phyloP scores from a whole-genome alignment of 768 basidiomycete species.

The Suillus plorans region DNA sequence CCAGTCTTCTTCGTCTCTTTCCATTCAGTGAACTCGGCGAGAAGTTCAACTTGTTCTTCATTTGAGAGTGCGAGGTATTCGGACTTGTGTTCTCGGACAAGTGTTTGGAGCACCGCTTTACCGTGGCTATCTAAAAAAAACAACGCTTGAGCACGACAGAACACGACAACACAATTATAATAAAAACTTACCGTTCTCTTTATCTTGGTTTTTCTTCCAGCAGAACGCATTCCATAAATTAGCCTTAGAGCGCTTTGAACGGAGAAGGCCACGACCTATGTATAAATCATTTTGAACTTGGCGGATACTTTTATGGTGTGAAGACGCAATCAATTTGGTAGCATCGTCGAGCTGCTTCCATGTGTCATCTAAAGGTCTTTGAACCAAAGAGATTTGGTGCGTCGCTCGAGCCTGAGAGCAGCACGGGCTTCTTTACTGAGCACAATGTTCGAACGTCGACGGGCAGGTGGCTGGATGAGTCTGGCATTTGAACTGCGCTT shows the following conservation, averaged over 20 bases:
- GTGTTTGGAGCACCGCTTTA: background rate
- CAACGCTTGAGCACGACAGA: background rate
- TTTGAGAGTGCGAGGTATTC: background rate
- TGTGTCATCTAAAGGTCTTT: slow-evolving; percentile 4
- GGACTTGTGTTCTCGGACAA: background rate
- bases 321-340: background rate
- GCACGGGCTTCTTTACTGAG: slow-evolving; percentile 9
- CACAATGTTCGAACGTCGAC: background rate
- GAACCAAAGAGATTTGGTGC: background rate
- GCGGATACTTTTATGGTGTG: slow-evolving; percentile 10
- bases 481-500: background rate
- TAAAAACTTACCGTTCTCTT: background rate
- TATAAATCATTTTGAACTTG: slow-evolving; percentile 8
- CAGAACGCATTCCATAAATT: slow-evolving; percentile 12
- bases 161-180: background rate
- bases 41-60: background rate
- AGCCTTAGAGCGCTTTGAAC: background rate
- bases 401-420: background rate
- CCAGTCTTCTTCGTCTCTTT: background rate
- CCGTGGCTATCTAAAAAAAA: background rate
- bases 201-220: slow-evolving; percentile 10
- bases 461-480: background rate
- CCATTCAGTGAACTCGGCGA: background rate
- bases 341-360: slow-evolving; percentile 8
- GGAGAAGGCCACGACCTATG: background rate